Percentiles rank a stretch among this genome's conserved stretches.
Evolutionary conservation across 2,329 filamentous ascomycete genomes (phyloP).

Genomic region (Scedosporium dehoogii): DNA sequence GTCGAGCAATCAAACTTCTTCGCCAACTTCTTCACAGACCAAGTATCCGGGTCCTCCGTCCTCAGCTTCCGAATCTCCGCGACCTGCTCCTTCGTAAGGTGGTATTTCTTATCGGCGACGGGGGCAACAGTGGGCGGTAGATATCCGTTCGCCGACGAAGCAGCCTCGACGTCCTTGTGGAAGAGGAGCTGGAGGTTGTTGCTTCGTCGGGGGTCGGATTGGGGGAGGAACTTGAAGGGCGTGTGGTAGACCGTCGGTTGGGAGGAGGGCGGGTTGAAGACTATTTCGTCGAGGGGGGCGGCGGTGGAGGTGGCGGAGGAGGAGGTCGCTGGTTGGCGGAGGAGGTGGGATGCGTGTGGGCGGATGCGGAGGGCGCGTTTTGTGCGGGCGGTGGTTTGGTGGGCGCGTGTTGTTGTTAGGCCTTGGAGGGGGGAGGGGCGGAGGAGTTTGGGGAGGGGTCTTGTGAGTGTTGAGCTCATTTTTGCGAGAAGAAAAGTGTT

Average conservation of each 20-base stretch:
- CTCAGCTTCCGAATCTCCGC: constrained; percentile 50
- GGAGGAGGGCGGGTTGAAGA: constrained; percentile 48
- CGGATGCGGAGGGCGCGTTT: constrained; percentile 49
- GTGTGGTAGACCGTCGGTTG: constrained; percentile 51
- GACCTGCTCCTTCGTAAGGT: constrained; percentile 45
- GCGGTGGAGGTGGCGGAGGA: constrained; percentile 26
- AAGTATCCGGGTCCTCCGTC: constrained; percentile 39
- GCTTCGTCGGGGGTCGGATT: constrained; percentile 41
- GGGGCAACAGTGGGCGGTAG: constrained; percentile 21
- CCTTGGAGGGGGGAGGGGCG: constrained; percentile 13
- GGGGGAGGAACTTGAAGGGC: constrained; percentile 57
- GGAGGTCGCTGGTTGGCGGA: constrained; percentile 31
- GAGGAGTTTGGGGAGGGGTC: constrained; percentile 10
- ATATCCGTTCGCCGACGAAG: constrained; percentile 10
- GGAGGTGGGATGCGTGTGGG: constrained; percentile 51
- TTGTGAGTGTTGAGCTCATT: not conserved
- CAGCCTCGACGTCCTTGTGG: constrained; percentile 15
- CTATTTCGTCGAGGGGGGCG: constrained; percentile 24
- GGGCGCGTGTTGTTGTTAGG: constrained; percentile 23
- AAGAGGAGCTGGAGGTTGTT: constrained; percentile 37
- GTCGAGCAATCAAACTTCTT: constrained; percentile 44
- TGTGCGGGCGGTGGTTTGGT: constrained; percentile 43
- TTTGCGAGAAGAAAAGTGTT: too few relatives aligned
- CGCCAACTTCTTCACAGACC: constrained; percentile 45
- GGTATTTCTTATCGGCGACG: constrained; percentile 25